Conservation (phyloP, 2,329 filamentous ascomycete species). For the Madurella fahalii region DNA sequence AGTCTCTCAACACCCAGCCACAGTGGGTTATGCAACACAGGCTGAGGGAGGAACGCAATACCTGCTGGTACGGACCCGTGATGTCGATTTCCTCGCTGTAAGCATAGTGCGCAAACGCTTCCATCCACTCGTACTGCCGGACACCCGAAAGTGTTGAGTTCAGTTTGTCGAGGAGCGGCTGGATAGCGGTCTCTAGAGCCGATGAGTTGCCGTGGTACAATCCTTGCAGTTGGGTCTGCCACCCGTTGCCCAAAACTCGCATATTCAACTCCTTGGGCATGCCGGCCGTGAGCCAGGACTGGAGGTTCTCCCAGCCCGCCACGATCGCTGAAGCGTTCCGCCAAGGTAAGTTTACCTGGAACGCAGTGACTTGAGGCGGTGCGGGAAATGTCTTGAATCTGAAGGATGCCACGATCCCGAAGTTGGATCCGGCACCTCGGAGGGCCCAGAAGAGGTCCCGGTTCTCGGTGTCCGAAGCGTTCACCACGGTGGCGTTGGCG, state of each 20-base stretch:
- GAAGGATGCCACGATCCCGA: slow-evolving; percentile 39
- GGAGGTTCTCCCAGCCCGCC: slow-evolving; percentile 24
- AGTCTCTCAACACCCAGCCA: neutral
- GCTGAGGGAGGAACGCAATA: slow-evolving; percentile 3
- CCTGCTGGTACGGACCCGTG: slow-evolving; percentile 24
- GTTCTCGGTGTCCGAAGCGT: slow-evolving; percentile 33
- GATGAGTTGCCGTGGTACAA: slow-evolving; percentile 26
- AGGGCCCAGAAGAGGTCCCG: slow-evolving; percentile 42
- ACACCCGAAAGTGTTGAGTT: slow-evolving; percentile 23
- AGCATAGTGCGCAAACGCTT: slow-evolving; percentile 30
- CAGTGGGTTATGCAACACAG: neutral
- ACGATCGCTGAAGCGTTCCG: slow-evolving; percentile 21
- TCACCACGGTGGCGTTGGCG: slow-evolving; percentile 33
- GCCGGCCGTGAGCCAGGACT: slow-evolving; percentile 26
- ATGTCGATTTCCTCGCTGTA: slow-evolving; percentile 30
- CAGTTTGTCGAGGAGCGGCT: slow-evolving; percentile 24
- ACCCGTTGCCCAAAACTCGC: slow-evolving; percentile 26
- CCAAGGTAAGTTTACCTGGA: slow-evolving; percentile 28
- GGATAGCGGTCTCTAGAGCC: slow-evolving; percentile 21
- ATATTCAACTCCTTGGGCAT: slow-evolving; percentile 31
- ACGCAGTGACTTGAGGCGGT: slow-evolving; percentile 31
- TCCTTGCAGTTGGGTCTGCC: slow-evolving; percentile 27
- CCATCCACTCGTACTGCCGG: slow-evolving; percentile 28
- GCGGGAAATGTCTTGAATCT: slow-evolving; percentile 38
- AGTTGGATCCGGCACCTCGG: slow-evolving; percentile 39